Conservation (phyloP, 148 eudicot genomes). For the Polygonum maritimum region DNA sequence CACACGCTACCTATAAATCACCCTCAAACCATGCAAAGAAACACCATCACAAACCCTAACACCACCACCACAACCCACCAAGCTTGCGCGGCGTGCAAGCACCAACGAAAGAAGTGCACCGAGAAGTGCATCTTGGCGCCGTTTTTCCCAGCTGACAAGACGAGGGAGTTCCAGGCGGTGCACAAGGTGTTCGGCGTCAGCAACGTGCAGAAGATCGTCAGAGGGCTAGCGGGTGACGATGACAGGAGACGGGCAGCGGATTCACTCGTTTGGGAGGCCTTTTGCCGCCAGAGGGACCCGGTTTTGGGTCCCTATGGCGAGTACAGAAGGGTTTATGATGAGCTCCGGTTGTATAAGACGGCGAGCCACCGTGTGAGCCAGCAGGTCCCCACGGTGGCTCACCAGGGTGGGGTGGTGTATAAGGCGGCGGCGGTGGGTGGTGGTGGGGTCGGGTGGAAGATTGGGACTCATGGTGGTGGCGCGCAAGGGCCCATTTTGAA, state of each 20-base stretch:
- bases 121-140: slow-evolving; percentile 75
- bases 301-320: slow-evolving; percentile 67
- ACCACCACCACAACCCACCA: slow-evolving; percentile 19
- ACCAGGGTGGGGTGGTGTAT: not conserved
- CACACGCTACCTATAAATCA: not conserved
- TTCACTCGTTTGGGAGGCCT: slow-evolving; percentile 84
- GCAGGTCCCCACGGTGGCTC: slow-evolving; percentile 11
- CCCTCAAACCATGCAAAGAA: slow-evolving; percentile 9
- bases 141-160: slow-evolving; percentile 53
- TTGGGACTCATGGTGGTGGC: not conserved
- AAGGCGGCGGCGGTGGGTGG: not conserved
- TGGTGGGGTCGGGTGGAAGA: slow-evolving; percentile 6
- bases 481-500: not conserved
- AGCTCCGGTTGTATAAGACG: slow-evolving; percentile 46
- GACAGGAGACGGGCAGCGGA: slow-evolving; percentile 50
- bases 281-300: slow-evolving; percentile 63
- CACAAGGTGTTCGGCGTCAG: slow-evolving; percentile 89
- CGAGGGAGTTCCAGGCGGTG: slow-evolving; percentile 65
- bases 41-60: not conserved
- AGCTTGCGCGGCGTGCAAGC: slow-evolving; percentile 97
- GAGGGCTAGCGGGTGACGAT: slow-evolving; percentile 30
- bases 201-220: slow-evolving; percentile 61
- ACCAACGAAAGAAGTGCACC: slow-evolving; percentile 83
- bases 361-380: slow-evolving; percentile 15
- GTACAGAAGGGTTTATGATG: slow-evolving; percentile 46